phyloP scores from a whole-genome alignment of 2,329 filamentous ascomycete species.

The Aspergillus proliferans region DNA sequence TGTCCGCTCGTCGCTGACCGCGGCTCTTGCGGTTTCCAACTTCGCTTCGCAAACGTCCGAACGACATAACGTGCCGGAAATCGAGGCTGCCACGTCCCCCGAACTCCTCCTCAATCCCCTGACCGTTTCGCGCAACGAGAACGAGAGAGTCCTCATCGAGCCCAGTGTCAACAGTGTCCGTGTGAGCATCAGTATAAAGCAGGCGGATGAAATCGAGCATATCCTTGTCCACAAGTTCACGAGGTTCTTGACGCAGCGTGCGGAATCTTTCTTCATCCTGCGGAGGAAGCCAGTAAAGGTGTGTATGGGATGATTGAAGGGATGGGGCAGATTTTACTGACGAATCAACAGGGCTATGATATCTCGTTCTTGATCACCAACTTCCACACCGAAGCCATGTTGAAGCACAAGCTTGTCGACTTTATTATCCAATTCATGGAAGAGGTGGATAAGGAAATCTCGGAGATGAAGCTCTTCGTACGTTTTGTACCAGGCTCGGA shows the following conservation, averaged over 20 bases:
- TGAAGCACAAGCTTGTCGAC: constrained; percentile 98
- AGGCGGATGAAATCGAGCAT: constrained; percentile 97
- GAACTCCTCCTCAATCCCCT: constrained; percentile 90
- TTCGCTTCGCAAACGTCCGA: constrained; percentile 96
- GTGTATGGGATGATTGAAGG: constrained; percentile 17
- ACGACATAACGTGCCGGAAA: constrained; percentile 95
- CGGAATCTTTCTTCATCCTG: constrained; percentile 94
- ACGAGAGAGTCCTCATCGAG: constrained; percentile 93
- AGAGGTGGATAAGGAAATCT: constrained; percentile 99
- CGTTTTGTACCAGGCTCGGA: constrained; percentile 24
- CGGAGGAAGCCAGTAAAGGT: constrained; percentile 93
- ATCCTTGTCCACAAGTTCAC: constrained; percentile 99
- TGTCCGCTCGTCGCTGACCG: constrained; percentile 88
- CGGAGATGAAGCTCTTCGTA: constrained; percentile 99
- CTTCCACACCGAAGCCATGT: constrained; percentile 96
- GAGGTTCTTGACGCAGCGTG: constrained; percentile 88
- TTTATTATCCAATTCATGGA: constrained; percentile 99
- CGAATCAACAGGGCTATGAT: constrained; percentile 72
- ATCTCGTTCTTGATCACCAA: constrained; percentile 99
- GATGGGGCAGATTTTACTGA: constrained; percentile 11
- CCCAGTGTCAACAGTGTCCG: constrained; percentile 95
- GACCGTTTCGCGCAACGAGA: constrained; percentile 88
- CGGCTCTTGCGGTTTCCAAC: constrained; percentile 88
- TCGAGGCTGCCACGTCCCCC: constrained; percentile 86
- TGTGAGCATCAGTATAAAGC: constrained; percentile 98